Evolutionary conservation across 2,329 filamentous ascomycete species (phyloP), one percentile per base, ranked within the genome.

Genomic region (Xylariaceae sp.): DNA sequence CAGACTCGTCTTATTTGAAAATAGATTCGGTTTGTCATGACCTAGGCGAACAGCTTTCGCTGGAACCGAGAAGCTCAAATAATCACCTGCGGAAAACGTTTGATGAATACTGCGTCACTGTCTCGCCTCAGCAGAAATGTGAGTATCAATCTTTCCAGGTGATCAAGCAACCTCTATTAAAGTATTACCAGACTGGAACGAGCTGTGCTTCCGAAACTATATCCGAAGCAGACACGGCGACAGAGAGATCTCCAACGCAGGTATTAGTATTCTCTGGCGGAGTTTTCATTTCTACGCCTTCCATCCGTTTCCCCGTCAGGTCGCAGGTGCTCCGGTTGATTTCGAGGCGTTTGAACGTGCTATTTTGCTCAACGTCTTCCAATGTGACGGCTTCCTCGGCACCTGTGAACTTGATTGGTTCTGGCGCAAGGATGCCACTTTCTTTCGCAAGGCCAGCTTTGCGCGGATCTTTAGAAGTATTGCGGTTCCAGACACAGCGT

Each of bases 211-310:
- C 32, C 52, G 12, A 26, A 37, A 6, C 12, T 49, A 55, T 51
- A 9, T 52, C 9, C 51, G 55, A 39, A 39, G 35, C 5, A 26
- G 35, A 3, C n/a, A 52, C 12, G 27, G 48, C 0, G 48, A 4
- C 1, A n/a, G 1, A 6, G 31, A 9, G 9, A 51, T 57, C 12
- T 52, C 48, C 5, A 52, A 52, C 12, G 26, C 44, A 30, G 43
- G 44, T 5, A 30, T 57, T 9, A 4, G 3, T 31, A 40, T 55
- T 6, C 55, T 57, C 12, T 57, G 45, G 55, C n/a, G n/a, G 39
- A 55, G 51, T 55, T 55, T 57, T 26, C 7, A 47, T 37, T 57
- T 57, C 41, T 57, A 57, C 41, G 52, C 55, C 8, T 32, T 37
- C n/a, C 55, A 54, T 12, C 48, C 52, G 32, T 54, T 51, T 30